Base-by-base conservation (phyloP, 495 filamentous ascomycete genomes). In the Physcia stellaris region DNA sequence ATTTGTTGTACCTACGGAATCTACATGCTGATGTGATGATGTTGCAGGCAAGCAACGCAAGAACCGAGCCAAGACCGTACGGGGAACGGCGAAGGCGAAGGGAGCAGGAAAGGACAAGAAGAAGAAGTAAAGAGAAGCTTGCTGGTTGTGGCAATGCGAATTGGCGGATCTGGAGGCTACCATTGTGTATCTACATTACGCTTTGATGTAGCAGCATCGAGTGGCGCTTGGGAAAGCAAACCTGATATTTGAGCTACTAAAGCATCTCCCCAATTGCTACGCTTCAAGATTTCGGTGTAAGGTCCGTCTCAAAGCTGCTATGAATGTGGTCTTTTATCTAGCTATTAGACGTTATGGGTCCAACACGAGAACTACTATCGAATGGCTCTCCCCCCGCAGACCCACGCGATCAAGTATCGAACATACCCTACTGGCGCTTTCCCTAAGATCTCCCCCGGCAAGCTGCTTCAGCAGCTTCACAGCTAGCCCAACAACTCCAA, bases 21-120 rank as follows among this genome's bases (percentile, higher is more conserved):
- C 20, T 24, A 13, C 3, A 20, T 40, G 16, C 12, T 4, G 21
- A 28, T 31, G 28, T 18, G 30, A 21, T 3, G 32, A 16, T 4
- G 40, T 7, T 13, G 23, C 67, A 99, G 92, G 92, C 77, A 99
- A 99, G 75, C 88, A 96, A 77, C 82, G 92, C 73, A 99, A 96
- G 82, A 99, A 99, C 85, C 75, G 87, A 61, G 77, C 80, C 67
- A 96, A 96, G 85, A 86, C 88, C 63, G 80, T 93, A 62, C 85
- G 92, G 48, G 92, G 92, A 61, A 87, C 81, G 52, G 92, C 86
- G 55, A 82, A 83, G 67, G 64, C 62, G 56, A 96, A 94, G 83
- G 82, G 83, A 58, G 79, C 76, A 54, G 79, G 80, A 69, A 80
- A 86, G 71, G 75, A 80, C 62, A 80, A 80, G 69, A 73, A 78